phyloP scores from a whole-genome alignment of 129 eudicot genomes.

The Calendula officinalis region DNA sequence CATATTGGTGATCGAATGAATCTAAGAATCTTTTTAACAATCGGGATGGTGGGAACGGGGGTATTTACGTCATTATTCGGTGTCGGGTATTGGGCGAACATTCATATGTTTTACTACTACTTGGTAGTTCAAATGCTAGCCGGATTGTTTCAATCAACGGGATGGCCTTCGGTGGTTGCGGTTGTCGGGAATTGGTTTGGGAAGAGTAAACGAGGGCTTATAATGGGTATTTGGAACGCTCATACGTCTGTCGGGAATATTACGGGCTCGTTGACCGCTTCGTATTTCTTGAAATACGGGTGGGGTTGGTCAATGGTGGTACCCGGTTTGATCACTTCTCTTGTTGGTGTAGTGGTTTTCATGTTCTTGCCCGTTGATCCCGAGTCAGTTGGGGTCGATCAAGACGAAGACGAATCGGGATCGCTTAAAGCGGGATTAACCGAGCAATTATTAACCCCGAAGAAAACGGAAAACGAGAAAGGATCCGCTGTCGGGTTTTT shows the following conservation, averaged over 20 bases:
- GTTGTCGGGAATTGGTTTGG: conserved; percentile 99
- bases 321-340: conserved; percentile 61
- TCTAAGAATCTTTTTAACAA: conserved; percentile 67
- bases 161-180: conserved; percentile 99
- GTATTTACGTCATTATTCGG: conserved; percentile 81
- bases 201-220: conserved; percentile 82
- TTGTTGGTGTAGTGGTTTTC: conserved; percentile 59
- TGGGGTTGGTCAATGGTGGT: conserved; percentile 99
- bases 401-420: conserved; percentile 44
- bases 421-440: conserved; percentile 39
- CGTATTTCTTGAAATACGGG: conserved; percentile 71
- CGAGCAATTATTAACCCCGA: conserved; percentile 48
- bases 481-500: conserved; percentile 71
- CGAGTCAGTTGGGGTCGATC: conserved; percentile 55
- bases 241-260: conserved; percentile 90
- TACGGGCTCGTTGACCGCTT: conserved; percentile 73
- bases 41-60: conserved; percentile 97
- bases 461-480: conserved; percentile 19
- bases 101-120: conserved; percentile 72
- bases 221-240: conserved; percentile 98
- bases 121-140: conserved; percentile 84
- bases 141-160: conserved; percentile 90
- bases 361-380: conserved; percentile 85
- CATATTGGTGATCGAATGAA: conserved; percentile 88
- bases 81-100: conserved; percentile 74